Conservation (phyloP, 495 filamentous ascomycete species). For the Trichoderma gamsii region DNA sequence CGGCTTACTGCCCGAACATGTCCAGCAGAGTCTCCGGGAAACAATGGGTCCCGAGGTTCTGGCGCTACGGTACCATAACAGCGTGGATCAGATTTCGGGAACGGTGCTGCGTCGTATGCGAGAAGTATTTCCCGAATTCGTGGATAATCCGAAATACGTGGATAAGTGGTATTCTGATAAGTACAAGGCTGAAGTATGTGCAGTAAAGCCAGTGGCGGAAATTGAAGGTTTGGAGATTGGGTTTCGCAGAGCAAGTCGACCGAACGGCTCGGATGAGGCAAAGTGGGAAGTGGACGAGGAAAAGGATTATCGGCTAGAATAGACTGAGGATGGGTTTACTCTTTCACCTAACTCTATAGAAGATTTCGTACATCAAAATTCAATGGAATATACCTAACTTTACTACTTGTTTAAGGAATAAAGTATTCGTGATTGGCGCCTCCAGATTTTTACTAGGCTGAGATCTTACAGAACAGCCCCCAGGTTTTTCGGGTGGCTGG, state of each 20-base stretch:
- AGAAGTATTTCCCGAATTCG: conserved; percentile 42
- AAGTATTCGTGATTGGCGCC: too few species aligned
- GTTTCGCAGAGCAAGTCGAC: conserved; percentile 47
- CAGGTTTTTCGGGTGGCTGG: background rate
- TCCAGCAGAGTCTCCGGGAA: conserved; percentile 51
- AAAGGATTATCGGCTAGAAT: conserved; percentile 24
- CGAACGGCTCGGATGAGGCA: conserved; percentile 52
- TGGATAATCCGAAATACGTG: conserved; percentile 15
- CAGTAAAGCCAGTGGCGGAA: conserved; percentile 47
- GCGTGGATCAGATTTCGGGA: conserved; percentile 65
- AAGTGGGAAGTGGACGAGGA: conserved; percentile 47
- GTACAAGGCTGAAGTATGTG: conserved; percentile 36
- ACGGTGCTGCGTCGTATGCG: conserved; percentile 59
- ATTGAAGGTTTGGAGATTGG: conserved; percentile 48
- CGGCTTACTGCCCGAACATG: conserved; percentile 51
- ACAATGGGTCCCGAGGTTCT: conserved; percentile 56
- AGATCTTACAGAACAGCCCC: too few species aligned
- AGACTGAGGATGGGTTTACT: background rate
- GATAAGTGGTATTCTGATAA: conserved; percentile 13
- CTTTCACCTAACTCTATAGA: too few species aligned
- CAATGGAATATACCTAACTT: too few species aligned
- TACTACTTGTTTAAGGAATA: too few species aligned
- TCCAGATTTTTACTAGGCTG: too few species aligned
- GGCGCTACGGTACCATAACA: conserved; percentile 59
- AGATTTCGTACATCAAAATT: too few species aligned